Evolutionary conservation across 2,329 filamentous ascomycete species (phyloP).

Genomic region (Fusarium scirpi): DNA sequence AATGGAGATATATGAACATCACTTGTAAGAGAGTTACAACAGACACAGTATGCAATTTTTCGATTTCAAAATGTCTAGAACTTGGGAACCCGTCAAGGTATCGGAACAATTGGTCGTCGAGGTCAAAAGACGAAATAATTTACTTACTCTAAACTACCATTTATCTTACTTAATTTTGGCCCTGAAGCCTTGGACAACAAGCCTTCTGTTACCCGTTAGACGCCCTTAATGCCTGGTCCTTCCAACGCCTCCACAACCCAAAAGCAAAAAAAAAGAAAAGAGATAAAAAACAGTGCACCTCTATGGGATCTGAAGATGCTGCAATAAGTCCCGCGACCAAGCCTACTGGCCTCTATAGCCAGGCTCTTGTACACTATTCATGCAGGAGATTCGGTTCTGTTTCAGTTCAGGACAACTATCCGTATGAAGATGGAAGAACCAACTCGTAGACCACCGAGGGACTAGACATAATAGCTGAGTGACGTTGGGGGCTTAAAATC

Average conservation of each 20-base stretch:
- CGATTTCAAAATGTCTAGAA: constrained; percentile 28
- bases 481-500: constrained; percentile 10
- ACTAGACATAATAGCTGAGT: not conserved
- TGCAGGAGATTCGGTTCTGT: not conserved
- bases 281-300: constrained; percentile 13
- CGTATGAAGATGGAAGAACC: constrained; percentile 13
- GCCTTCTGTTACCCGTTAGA: constrained; percentile 3
- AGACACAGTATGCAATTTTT: constrained; percentile 17
- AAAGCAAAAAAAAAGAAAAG: not conserved
- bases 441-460: not conserved
- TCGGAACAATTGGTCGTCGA: not conserved
- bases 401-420: constrained; percentile 44
- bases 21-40: not conserved
- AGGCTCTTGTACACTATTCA: constrained; percentile 1
- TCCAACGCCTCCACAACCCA: constrained; percentile 27
- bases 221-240: constrained; percentile 16
- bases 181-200: not conserved
- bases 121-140: not conserved
- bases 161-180: not conserved
- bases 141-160: not conserved
- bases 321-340: constrained; percentile 1
- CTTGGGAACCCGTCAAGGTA: not conserved
- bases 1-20: not conserved
- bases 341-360: not conserved
- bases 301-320: not conserved